These are phyloP conservation scores for Escovopsis sp. DNA, from an alignment of 2,329 filamentous ascomycete genomes.

Conservation along the genomic window DNA sequence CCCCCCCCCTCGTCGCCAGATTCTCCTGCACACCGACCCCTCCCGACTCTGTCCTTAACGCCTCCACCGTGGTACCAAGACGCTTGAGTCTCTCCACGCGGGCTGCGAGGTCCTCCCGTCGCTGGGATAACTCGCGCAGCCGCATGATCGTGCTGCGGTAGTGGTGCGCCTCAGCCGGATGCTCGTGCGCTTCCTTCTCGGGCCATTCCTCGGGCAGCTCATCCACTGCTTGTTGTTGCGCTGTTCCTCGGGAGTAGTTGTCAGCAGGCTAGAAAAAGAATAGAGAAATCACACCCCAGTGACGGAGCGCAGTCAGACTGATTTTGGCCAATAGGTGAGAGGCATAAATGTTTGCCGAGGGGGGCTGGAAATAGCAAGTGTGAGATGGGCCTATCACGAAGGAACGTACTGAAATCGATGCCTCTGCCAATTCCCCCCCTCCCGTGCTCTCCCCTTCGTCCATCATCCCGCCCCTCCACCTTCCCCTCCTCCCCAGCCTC, in stretches of 20 bases:
- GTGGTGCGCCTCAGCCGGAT: constrained; percentile 31
- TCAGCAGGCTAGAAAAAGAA: background rate
- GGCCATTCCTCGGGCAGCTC: constrained; percentile 33
- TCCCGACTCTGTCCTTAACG: constrained; percentile 16
- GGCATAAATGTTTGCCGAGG: no score
- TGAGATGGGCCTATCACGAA: no score
- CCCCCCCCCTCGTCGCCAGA: constrained; percentile 47
- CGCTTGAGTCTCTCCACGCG: constrained; percentile 31
- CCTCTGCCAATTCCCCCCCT: no score
- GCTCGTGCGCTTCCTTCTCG: constrained; percentile 18
- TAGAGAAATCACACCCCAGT: no score
- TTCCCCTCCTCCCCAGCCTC: constrained; percentile 18
- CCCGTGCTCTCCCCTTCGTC: constrained; percentile 22
- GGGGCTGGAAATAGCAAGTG: no score
- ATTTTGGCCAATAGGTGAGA: no score
- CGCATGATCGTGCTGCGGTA: constrained; percentile 35
- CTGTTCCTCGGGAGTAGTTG: constrained; percentile 13
- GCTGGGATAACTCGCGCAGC: constrained; percentile 32
- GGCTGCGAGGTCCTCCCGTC: constrained; percentile 18
- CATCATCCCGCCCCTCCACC: no score
- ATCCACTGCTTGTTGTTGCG: constrained; percentile 26
- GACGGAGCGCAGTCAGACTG: no score
- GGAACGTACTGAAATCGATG: no score
- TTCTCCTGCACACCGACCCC: constrained; percentile 43
- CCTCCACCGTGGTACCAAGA: constrained; percentile 35